Evolutionary conservation across 1,284 basidiomycete genomes (phyloP).

Genomic region (Irpex sp.): DNA sequence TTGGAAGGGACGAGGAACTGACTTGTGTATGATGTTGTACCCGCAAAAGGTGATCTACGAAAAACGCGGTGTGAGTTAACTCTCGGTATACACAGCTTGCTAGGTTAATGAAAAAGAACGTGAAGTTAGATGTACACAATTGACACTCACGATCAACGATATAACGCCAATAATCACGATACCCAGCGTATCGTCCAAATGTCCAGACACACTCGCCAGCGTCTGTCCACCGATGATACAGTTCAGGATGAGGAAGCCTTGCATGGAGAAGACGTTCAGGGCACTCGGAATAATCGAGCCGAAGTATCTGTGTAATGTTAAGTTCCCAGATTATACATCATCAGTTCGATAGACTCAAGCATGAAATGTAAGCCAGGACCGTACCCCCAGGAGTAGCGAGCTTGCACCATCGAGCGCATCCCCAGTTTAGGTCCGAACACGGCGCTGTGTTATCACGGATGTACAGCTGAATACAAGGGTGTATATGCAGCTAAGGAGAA

Average conservation of each 20-base stretch:
- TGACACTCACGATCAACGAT: slow-evolving; percentile 44
- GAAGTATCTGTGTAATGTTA: slow-evolving; percentile 45
- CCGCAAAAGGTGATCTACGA: slow-evolving; percentile 51
- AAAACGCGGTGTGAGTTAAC: neutral
- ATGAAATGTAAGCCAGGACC: too few relatives aligned
- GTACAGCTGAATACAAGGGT: neutral
- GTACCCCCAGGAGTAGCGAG: slow-evolving; percentile 57
- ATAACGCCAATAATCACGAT: slow-evolving; percentile 78
- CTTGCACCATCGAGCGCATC: slow-evolving; percentile 62
- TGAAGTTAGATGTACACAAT: too few relatives aligned
- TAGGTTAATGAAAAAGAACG: too few relatives aligned
- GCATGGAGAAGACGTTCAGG: slow-evolving; percentile 61
- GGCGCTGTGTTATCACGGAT: slow-evolving; percentile 31
- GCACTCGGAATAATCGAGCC: slow-evolving; percentile 40
- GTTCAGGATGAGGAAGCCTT: slow-evolving; percentile 73
- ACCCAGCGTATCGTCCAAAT: slow-evolving; percentile 55
- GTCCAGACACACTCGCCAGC: slow-evolving; percentile 56
- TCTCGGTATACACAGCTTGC: neutral
- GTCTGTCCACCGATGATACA: slow-evolving; percentile 77
- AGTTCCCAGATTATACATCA: neutral
- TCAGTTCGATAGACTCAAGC: neutral
- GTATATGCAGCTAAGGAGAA: too few relatives aligned
- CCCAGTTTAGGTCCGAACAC: slow-evolving; percentile 63
- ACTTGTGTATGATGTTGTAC: slow-evolving; percentile 63
- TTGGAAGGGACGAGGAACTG: too few relatives aligned